Base-by-base conservation (phyloP, 2,329 filamentous ascomycete species). In the Coniochaeta sp. region DNA sequence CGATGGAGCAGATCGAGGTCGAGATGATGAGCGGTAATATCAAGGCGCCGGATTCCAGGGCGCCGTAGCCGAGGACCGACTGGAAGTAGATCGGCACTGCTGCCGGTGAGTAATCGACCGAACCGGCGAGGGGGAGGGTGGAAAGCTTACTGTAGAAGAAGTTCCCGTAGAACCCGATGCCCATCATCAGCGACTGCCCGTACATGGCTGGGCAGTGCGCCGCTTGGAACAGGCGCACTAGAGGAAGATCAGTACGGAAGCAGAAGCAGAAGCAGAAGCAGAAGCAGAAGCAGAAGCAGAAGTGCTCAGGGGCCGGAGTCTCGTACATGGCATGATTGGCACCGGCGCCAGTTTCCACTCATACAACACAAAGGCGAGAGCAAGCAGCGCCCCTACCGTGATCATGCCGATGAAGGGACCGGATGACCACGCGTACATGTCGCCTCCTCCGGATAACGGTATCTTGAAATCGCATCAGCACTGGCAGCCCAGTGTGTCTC, bases 21-120 rank as follows among this genome's bases (percentile, higher is more conserved):
- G 66, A 60, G 42, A 71, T 58, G 30, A 74, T 64, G 10, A 73
- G 58, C 16, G 71, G 65, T 0, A 72, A 60, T 5, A 71, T 68
- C 5, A 73, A 60, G 0, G 66, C 68, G 9, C 69, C 73, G 3
- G 73, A 69, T 6, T 63, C 62, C 12, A 73, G 61, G 0, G 68
- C 64, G 4, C 64, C 63, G 61, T 68, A 70, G 1, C 63, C 62
- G 12, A 67, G 68, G 8, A 71, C 65, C 17, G 69, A 71, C 59
- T 74, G 72, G 57, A 73, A 69, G 57, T 72, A 74, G 1, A 74
- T 63, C 17, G 54, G 54, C 54, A 56, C 54, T 56, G 30, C 8
- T 14, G 24, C 12, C n/a, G 7, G 54, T 56, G 3, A 56, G 54
- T 24, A n/a, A 24, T 8, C n/a, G 14, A 3, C 32, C 30, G n/a